Evolutionary conservation across 805 yeast species (phyloP), one percentile per base, ranked within the genome.

Genomic region (Candida palmyrensis): DNA sequence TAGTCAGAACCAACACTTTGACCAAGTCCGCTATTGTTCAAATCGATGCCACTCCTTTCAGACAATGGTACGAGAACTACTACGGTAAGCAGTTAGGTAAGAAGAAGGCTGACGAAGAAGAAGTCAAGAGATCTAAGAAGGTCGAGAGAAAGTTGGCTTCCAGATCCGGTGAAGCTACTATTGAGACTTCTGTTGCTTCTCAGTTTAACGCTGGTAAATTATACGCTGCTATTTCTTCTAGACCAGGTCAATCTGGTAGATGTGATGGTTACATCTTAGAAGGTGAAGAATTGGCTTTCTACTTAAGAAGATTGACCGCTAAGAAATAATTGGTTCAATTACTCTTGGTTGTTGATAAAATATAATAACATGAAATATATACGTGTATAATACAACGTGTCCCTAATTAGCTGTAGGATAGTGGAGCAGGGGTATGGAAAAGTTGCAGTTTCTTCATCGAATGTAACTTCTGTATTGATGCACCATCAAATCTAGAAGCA

Each of bases 221-320:
- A 63, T 92, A 92, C 80, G 98, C 98, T 71, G 79, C 77, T 71
- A 87, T 92, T 68, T 88, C 98, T 53, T 92, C 98, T 41, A 88
- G 98, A 82, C 98, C 98, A 71, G 98, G 98, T 74, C 98, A 92
- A 82, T 84, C 95, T 55, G 98, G 98, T 75, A 94, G 98, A 79
- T 82, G 88, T 77, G 98, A 92, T 72, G 98, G 98, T 76, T 92
- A 92, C 94, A 83, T 92, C 76, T 85, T 92, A 71, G 98, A 92
- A 81, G 98, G 98, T 77, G 98, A 92, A 72, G 98, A 92, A 79
- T 87, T 92, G 74, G 97, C 97, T 71, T 92, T 92, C 95, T 92
- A 92, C 96, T 82, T 92, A 73, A 88, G 96, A 83, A 90, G 96
- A 87, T 79, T 92, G 75, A 81, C 96, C 72, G 94, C 96, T 70